Conservation (phyloP, 768 basidiomycete genomes). For the Boletellus sp. region DNA sequence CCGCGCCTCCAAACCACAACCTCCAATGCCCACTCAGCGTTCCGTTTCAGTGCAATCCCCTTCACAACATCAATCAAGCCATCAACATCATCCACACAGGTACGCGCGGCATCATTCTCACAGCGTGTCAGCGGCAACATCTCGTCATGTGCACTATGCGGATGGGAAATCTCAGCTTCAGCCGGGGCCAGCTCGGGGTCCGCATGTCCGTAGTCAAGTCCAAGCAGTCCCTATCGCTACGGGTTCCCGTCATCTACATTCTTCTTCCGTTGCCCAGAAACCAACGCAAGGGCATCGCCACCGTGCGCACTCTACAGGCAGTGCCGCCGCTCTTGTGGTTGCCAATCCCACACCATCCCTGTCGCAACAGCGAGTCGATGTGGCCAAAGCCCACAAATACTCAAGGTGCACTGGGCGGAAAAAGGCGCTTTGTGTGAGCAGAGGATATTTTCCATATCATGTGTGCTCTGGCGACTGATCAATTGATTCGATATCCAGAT, state of each 20-base stretch:
- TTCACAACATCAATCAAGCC: conserved; percentile 7
- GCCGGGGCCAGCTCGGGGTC: conserved; percentile 10
- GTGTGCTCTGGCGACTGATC: neutral
- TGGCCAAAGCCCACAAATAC: conserved; percentile 32
- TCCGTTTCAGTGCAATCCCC: neutral
- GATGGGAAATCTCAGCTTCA: conserved; percentile 11
- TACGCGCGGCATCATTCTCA: conserved; percentile 4
- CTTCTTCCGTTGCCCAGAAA: conserved; percentile 3
- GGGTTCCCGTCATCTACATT: neutral
- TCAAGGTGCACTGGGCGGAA: conserved; percentile 49
- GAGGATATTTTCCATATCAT: neutral
- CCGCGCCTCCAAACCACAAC: neutral
- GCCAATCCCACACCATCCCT: conserved; percentile 5
- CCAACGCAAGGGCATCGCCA: conserved; percentile 13
- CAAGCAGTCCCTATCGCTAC: conserved; percentile 1
- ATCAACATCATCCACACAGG: neutral
- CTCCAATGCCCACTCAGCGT: conserved; percentile 4
- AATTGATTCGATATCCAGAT: conserved; percentile 42
- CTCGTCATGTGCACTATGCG: conserved; percentile 27
- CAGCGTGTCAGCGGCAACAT: conserved; percentile 13
- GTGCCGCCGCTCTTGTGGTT: neutral
- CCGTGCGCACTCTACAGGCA: conserved; percentile 22
- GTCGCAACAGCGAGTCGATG: conserved; percentile 2
- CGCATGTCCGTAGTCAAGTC: neutral
- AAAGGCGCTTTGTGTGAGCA: conserved; percentile 46